phyloP scores from a whole-genome alignment of 1,139 yeast species.

The Candida frijolesensis region DNA sequence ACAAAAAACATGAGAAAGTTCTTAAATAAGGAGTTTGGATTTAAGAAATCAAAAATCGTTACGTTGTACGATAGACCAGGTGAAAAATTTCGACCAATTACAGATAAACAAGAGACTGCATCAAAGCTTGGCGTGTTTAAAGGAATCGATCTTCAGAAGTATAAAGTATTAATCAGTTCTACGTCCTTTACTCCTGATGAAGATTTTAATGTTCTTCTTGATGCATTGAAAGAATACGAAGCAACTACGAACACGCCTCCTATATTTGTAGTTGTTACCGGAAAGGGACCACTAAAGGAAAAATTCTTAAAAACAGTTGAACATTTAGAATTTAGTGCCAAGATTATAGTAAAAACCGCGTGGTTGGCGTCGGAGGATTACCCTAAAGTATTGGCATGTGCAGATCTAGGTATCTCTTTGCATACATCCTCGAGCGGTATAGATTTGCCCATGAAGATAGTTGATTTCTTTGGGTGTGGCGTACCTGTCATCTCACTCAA shows the following conservation, averaged over 20 bases:
- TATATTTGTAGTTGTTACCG: slow-evolving; percentile 76
- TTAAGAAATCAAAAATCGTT: slow-evolving; percentile 34
- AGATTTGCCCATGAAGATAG: slow-evolving; percentile 96
- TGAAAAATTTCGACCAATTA: slow-evolving; percentile 57
- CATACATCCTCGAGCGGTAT: slow-evolving; percentile 92
- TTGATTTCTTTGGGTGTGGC: slow-evolving; percentile 96
- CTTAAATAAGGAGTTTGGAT: slow-evolving; percentile 55
- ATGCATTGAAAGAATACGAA: slow-evolving; percentile 69
- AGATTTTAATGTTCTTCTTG: slow-evolving; percentile 69
- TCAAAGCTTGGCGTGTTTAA: slow-evolving; percentile 35
- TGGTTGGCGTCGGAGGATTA: slow-evolving; percentile 86
- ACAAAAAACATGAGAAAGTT: slow-evolving; percentile 72
- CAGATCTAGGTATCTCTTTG: slow-evolving; percentile 87
- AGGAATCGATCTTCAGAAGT: slow-evolving; percentile 33
- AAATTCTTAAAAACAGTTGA: slow-evolving; percentile 50
- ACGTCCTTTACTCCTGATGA: slow-evolving; percentile 98
- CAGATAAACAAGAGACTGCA: slow-evolving; percentile 15
- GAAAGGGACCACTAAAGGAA: slow-evolving; percentile 83
- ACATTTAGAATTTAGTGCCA: slow-evolving; percentile 42
- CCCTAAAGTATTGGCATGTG: slow-evolving; percentile 70
- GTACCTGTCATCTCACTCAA: slow-evolving; percentile 82
- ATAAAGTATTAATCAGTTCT: slow-evolving; percentile 74
- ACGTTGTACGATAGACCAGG: slow-evolving; percentile 80
- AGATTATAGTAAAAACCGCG: slow-evolving; percentile 58
- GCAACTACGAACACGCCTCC: slow-evolving; percentile 40